phyloP scores from a whole-genome alignment of 352 stramenopile species.

The Thalassiosira livingstoniorum region DNA sequence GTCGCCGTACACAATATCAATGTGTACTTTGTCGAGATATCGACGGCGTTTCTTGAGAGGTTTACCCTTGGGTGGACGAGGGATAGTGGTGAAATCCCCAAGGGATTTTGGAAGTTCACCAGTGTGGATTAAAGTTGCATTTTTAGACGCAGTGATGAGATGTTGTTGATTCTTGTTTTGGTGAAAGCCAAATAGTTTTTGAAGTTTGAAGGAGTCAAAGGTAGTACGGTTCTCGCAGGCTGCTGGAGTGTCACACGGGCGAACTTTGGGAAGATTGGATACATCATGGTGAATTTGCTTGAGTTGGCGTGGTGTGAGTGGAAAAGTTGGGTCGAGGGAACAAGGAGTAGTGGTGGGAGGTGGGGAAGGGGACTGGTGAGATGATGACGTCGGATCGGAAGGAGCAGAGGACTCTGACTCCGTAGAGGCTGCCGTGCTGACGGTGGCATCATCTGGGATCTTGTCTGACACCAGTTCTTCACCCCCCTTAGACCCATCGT shows the following conservation, averaged over 20 bases:
- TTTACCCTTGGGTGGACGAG: conserved; percentile 17
- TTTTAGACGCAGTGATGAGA: background rate
- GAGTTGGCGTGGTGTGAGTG: too few relatives aligned
- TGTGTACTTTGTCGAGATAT: conserved; percentile 26
- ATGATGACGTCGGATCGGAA: too few relatives aligned
- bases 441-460: too few relatives aligned
- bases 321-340: too few relatives aligned
- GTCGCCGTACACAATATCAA: conserved; percentile 30
- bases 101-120: conserved; percentile 22
- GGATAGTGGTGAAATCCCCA: conserved; percentile 18
- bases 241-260: conserved; percentile 1
- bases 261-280: background rate
- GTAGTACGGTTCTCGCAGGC: background rate
- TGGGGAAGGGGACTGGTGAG: too few relatives aligned
- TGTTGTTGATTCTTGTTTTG: conserved; percentile 17
- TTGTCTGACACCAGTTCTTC: too few relatives aligned
- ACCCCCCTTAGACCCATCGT: too few relatives aligned
- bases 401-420: too few relatives aligned
- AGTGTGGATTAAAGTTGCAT: conserved; percentile 14
- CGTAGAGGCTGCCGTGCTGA: too few relatives aligned
- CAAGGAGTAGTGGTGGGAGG: too few relatives aligned
- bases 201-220: conserved; percentile 21
- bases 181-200: conserved; percentile 16
- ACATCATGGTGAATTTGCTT: conserved; percentile 9
- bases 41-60: background rate